These are phyloP conservation scores for Candida sp. DNA, from an alignment of 1,139 yeast species.

Conservation along the genomic window DNA sequence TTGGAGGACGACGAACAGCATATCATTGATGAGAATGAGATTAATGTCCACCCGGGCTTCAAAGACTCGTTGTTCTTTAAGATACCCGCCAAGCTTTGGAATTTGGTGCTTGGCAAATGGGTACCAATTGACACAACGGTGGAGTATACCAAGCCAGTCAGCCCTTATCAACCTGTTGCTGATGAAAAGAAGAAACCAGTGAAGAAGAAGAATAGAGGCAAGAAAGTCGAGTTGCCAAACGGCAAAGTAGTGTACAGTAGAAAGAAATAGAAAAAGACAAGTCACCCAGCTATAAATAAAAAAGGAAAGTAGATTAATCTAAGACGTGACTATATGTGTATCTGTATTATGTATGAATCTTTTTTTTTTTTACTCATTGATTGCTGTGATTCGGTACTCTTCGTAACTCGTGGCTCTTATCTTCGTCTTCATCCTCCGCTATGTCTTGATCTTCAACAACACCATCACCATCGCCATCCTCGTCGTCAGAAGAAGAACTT, in stretches of 20 bases:
- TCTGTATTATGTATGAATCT: conserved; percentile 2
- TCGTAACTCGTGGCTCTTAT: conserved; percentile 30
- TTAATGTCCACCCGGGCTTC: conserved; percentile 45
- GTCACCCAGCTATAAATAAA: conserved; percentile 1
- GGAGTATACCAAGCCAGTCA: conserved; percentile 19
- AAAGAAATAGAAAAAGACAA: conserved; percentile 17
- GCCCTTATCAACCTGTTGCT: conserved; percentile 11
- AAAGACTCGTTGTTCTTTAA: conserved; percentile 59
- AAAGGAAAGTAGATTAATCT: background rate
- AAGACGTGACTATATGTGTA: conserved; percentile 1
- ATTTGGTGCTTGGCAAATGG: conserved; percentile 44
- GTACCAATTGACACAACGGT: conserved; percentile 30
- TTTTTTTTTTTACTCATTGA: conserved; percentile 26
- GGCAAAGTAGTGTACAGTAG: conserved; percentile 63
- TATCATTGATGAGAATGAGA: conserved; percentile 37
- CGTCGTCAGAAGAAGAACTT: conserved; percentile 37
- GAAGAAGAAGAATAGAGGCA: conserved; percentile 44
- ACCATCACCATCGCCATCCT: conserved; percentile 23
- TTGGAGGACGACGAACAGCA: conserved; percentile 53
- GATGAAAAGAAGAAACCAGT: conserved; percentile 24
- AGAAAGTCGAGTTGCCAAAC: conserved; percentile 56
- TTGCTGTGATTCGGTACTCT: conserved; percentile 43
- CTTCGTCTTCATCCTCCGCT: conserved; percentile 18
- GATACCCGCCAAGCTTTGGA: conserved; percentile 51
- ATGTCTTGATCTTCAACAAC: conserved; percentile 19